Evolutionary conservation across 805 yeast genomes (phyloP).

Genomic region (Monosporozyma yasuniensis): DNA sequence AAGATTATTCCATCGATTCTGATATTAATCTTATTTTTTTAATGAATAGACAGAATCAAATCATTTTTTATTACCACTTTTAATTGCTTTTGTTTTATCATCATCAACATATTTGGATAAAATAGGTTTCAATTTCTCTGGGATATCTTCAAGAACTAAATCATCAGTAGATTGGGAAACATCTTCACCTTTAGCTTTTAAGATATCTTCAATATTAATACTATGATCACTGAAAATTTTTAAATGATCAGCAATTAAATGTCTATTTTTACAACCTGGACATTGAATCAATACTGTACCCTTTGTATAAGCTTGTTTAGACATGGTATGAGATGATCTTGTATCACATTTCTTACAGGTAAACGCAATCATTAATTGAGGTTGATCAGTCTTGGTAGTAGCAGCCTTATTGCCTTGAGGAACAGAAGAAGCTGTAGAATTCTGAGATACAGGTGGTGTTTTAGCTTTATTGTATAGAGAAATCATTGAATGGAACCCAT

Average conservation of each 20-base stretch:
- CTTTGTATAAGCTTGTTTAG: conserved; percentile 80
- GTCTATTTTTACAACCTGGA: conserved; percentile 83
- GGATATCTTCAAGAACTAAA: conserved; percentile 40
- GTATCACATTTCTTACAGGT: conserved; percentile 83
- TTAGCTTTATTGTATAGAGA: background rate
- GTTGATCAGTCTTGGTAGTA: conserved; percentile 42
- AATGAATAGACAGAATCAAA: too few relatives aligned
- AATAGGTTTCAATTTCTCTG: conserved; percentile 19
- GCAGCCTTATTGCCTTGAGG: conserved; percentile 1
- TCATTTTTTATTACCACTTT: background rate
- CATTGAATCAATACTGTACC: conserved; percentile 89
- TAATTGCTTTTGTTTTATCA: background rate
- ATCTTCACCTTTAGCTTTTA: conserved; percentile 67
- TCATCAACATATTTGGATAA: background rate
- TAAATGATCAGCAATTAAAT: conserved; percentile 81
- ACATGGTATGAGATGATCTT: conserved; percentile 80
- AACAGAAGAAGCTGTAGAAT: background rate
- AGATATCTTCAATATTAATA: conserved; percentile 70
- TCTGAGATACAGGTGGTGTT: background rate
- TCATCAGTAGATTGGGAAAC: conserved; percentile 59
- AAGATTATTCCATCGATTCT: too few relatives aligned
- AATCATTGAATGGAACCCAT: background rate
- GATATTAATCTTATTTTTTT: too few relatives aligned
- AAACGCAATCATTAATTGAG: conserved; percentile 78
- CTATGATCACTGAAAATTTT: conserved; percentile 70